Base-by-base conservation (phyloP, 1,284 basidiomycete genomes). In the Trametes polyzona region DNA sequence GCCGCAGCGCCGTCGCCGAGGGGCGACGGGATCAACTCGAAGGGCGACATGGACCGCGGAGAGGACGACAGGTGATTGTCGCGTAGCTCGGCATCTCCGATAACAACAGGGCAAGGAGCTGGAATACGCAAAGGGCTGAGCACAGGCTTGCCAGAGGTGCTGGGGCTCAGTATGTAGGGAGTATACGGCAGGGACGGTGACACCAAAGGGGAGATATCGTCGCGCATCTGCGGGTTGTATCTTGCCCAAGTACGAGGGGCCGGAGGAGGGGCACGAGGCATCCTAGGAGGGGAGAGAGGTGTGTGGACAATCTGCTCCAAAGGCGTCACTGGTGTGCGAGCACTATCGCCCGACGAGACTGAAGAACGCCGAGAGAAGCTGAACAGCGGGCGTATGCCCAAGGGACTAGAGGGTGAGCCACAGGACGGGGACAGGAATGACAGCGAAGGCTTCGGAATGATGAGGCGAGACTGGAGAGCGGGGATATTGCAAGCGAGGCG, bases 221-320 rank as follows among this genome's bases (percentile, higher is more conserved):
- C 47, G 2, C 42, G 57, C 3, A 56, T 52, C 43, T 56, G 52
- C 3, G 51, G 47, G 21, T 61, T 57, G 5, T 57, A 24, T 14
- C 48, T 35, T 1, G 56, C 50, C 62, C 58, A 63, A 2, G 53
- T 57, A n/a, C 58, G 58, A 16, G 62, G 56, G 0, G 59, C 47
- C 19, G 51, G 58, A 12, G 63, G 67, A 48, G 47, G 47, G 9
- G 62, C 26, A 14, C 67, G 64, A 12, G 59, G 59, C 4, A 59
- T 40, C 39, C 52, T 61, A 1, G 71, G 72, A 23, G 72, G 71
- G 7, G 59, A 58, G 3, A 64, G 57, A 16, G 68, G 69, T 1
- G 67, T 69, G 33, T 66, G 63, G 12, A 66, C 51, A 24, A 71
- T 67, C 49, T 73, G 72, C n/a, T 71, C 71, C 2, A 69, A 39